Evolutionary conservation across 768 basidiomycete genomes (phyloP).

Genomic region (Tephrocybe rancida): DNA sequence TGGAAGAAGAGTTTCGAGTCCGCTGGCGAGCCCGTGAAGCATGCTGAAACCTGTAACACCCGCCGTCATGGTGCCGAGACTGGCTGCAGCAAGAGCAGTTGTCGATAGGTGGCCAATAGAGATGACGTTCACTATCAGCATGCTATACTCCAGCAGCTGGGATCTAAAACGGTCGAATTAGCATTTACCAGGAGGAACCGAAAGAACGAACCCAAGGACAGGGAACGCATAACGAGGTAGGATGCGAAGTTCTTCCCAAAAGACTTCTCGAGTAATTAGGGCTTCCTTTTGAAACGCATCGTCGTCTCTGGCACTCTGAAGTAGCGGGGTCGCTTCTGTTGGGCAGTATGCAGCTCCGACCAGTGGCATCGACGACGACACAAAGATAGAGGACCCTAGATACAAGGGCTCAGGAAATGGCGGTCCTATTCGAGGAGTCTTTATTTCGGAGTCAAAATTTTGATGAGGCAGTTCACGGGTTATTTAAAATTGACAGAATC

Average conservation of each 20-base stretch:
- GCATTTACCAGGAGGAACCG: neutral
- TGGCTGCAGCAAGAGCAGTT: conserved; percentile 81
- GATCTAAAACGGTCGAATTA: too few relatives aligned
- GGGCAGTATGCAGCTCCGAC: too few relatives aligned
- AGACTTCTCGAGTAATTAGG: conserved; percentile 18
- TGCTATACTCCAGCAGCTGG: conserved; percentile 81
- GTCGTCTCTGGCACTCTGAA: neutral
- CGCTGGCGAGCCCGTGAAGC: conserved; percentile 78
- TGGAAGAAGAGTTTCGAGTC: conserved; percentile 91
- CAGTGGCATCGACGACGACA: neutral
- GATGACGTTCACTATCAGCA: conserved; percentile 81
- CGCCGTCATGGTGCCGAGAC: conserved; percentile 72
- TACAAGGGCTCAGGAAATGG: too few relatives aligned
- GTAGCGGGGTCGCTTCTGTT: neutral
- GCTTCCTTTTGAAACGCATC: neutral
- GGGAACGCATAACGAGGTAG: conserved; percentile 11
- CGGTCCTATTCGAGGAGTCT: too few relatives aligned
- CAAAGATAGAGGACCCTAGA: neutral
- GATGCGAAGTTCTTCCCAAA: conserved; percentile 13
- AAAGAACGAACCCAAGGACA: conserved; percentile 11
- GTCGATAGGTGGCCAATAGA: conserved; percentile 94
- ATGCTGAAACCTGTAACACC: conserved; percentile 76
- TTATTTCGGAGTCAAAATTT: too few relatives aligned
- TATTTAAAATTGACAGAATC: too few relatives aligned
- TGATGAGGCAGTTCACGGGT: too few relatives aligned